Conservation (phyloP, 1,284 basidiomycete species). For the Moesziomyces sp. region DNA sequence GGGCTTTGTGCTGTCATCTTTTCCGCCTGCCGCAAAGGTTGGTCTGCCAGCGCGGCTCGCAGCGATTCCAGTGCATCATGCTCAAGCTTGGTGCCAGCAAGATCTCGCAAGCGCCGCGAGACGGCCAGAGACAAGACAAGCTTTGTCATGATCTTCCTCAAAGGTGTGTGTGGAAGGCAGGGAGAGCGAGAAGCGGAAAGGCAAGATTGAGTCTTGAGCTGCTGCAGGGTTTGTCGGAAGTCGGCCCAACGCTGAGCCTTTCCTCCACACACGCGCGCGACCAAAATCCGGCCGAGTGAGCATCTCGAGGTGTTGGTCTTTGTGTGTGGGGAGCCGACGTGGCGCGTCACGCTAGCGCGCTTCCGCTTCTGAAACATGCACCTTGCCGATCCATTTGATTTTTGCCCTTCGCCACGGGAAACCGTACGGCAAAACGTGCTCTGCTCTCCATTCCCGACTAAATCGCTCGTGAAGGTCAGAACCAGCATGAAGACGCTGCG, state of each 20-base stretch:
- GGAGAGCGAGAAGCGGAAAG: background rate
- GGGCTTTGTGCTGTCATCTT: conserved; percentile 29
- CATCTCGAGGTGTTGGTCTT: conserved; percentile 24
- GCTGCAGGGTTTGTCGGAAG: conserved; percentile 1
- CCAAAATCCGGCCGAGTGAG: conserved; percentile 4
- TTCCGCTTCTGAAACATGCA: conserved; percentile 26
- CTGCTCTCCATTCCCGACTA: background rate
- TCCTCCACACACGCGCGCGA: background rate
- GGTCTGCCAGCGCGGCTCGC: conserved; percentile 11
- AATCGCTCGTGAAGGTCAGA: background rate
- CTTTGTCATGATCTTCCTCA: conserved; percentile 10
- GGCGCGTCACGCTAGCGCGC: background rate
- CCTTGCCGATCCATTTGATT: conserved; percentile 18
- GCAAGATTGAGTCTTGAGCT: background rate
- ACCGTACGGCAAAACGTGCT: background rate
- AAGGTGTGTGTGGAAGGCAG: background rate
- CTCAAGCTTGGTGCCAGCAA: background rate
- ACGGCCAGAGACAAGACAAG: conserved; percentile 17
- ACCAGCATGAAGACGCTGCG: background rate
- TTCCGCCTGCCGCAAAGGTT: conserved; percentile 3
- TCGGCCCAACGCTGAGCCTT: background rate
- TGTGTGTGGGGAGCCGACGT: background rate
- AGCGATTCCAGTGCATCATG: conserved; percentile 20
- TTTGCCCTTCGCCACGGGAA: no score
- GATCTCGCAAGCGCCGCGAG: conserved; percentile 13